Evolutionary conservation across 768 basidiomycete species (phyloP), one percentile per base, ranked within the genome.

Genomic region (Tylopilus sp.): DNA sequence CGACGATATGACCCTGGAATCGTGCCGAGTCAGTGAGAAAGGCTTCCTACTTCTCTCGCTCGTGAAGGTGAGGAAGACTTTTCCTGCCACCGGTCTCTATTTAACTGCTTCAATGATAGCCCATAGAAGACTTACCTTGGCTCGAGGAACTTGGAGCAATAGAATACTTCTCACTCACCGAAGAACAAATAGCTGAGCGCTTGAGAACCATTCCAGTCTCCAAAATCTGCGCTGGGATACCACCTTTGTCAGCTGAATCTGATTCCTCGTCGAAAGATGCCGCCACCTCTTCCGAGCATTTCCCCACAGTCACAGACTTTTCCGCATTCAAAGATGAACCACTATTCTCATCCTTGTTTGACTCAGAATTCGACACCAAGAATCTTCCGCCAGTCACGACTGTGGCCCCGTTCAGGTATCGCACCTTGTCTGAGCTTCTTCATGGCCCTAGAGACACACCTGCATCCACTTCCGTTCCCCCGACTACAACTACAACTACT

Each of bases 1-100:
- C 21, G 37, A 54, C 28, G 34, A 48, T 9, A 38, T 6, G 47
- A 54, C 53, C 9, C 4, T 54, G 9, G 53, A 54, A 37, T 48
- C 47, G 9, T 54, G 26, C 34, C 43, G n/a, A 25, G 38, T 54
- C 16, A 44, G 10, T 7, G 53, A 37, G 17, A 37, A 30, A 11
- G 41, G 42, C 17, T 54, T 25, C 10, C 13, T 54, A 10, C 33
- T 54, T 28, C 41, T 54, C 1, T 22, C 42, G n/a, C 36, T 54
- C 17, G 29, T 42, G 11, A 44, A 11, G 42, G 53, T 48, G 16
- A 26, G 6, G 22, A 6, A 6, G 4, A 3, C 6, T 8, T 1
- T 22, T 17, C 19, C 25, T 25, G 19, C n/a, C n/a, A n/a, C n/a
- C 11, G 21, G 22, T 21, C 13, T 29, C n/a, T 14, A 11, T 43